A percentile compares a stretch with the other conserved stretches of the same genome.
Conservation (phyloP, 2,329 filamentous ascomycete genomes). For the Talaromyces albobiverticillius region DNA sequence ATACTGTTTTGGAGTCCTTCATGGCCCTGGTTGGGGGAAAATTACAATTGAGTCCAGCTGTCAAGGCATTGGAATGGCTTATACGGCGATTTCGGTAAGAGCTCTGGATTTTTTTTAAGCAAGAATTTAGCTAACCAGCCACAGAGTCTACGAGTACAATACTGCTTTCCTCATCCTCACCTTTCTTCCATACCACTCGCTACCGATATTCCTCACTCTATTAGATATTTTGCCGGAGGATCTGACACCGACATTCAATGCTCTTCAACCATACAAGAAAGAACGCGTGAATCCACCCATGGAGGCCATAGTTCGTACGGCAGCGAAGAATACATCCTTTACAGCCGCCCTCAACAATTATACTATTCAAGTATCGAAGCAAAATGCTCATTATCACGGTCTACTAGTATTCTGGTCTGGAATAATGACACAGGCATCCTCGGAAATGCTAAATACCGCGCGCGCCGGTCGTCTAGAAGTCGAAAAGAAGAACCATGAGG, state of each 20-base stretch:
- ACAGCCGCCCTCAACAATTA: constrained; percentile 75
- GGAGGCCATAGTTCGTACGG: constrained; percentile 77
- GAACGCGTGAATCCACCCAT: constrained; percentile 74
- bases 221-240: constrained; percentile 77
- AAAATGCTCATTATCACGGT: constrained; percentile 70
- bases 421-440: constrained; percentile 79
- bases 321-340: constrained; percentile 73
- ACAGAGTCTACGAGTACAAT: constrained; percentile 87
- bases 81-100: constrained; percentile 80
- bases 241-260: constrained; percentile 73
- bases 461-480: constrained; percentile 73
- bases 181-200: constrained; percentile 88
- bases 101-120: background rate
- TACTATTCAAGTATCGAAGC: constrained; percentile 69
- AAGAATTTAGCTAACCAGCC: constrained; percentile 20
- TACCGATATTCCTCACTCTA: constrained; percentile 78
- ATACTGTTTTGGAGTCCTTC: constrained; percentile 76
- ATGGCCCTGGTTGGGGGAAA: constrained; percentile 74
- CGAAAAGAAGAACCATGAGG: constrained; percentile 77
- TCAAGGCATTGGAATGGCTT: constrained; percentile 94
- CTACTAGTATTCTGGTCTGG: constrained; percentile 89
- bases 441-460: constrained; percentile 73
- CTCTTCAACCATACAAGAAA: constrained; percentile 81
- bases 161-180: constrained; percentile 73
- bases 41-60: constrained; percentile 77